These are phyloP conservation scores for Periconia macrospinosa DNA, from an alignment of 2,329 filamentous ascomycete species.

Conservation along the genomic window DNA sequence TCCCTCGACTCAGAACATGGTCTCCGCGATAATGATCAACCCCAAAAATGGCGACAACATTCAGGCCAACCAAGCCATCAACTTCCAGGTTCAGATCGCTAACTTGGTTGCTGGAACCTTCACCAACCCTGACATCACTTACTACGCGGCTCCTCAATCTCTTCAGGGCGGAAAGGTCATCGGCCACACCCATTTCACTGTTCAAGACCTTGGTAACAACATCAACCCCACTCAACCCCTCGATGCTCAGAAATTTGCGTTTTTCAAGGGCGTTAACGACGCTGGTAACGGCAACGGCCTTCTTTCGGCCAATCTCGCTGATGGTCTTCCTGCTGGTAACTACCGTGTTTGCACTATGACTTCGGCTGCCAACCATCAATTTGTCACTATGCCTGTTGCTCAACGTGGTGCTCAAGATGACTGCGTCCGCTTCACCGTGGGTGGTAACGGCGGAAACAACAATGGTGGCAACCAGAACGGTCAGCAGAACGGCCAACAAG, in stretches of 20 bases:
- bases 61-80: slow-evolving; percentile 47
- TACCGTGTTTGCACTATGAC: slow-evolving; percentile 59
- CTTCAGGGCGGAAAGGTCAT: slow-evolving; percentile 47
- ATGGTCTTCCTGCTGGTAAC: slow-evolving; percentile 51
- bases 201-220: slow-evolving; percentile 51
- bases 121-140: slow-evolving; percentile 57
- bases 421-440: slow-evolving; percentile 54
- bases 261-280: slow-evolving; percentile 63
- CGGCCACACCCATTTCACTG: slow-evolving; percentile 56
- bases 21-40: slow-evolving; percentile 56
- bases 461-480: slow-evolving; percentile 5
- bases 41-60: slow-evolving; percentile 50
- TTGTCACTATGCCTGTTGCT: slow-evolving; percentile 60
- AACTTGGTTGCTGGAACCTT: slow-evolving; percentile 58
- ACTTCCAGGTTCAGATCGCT: slow-evolving; percentile 51
- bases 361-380: slow-evolving; percentile 57
- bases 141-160: slow-evolving; percentile 59
- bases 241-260: slow-evolving; percentile 52
- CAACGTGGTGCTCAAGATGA: slow-evolving; percentile 59
- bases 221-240: slow-evolving; percentile 41
- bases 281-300: slow-evolving; percentile 51
- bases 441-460: slow-evolving; percentile 8
- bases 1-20: slow-evolving; percentile 55
- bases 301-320: slow-evolving; percentile 49
- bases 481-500: slow-evolving; percentile 5